Evolutionary conservation across 306 rosid genomes (phyloP).

Genomic region (Vigna nakashimae): DNA sequence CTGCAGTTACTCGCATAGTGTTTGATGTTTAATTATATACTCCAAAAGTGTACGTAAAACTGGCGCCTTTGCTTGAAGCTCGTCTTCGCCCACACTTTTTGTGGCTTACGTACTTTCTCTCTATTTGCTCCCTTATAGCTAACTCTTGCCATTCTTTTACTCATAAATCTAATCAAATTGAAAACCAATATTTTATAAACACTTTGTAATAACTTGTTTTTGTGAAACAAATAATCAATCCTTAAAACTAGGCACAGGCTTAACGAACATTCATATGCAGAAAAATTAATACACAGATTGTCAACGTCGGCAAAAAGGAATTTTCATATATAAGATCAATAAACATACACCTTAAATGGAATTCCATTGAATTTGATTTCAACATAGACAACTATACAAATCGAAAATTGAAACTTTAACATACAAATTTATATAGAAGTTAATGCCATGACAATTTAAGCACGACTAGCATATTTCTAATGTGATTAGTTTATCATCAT

Average conservation of each 20-base stretch:
- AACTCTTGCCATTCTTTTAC: constrained; percentile 27
- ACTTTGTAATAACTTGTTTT: constrained; percentile 17
- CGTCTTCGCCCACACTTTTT: constrained; percentile 82
- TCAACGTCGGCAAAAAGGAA: neutral
- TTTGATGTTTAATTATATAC: constrained; percentile 86
- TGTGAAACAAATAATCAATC: constrained; percentile 18
- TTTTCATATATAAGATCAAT: constrained; percentile 13
- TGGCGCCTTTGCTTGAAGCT: constrained; percentile 90
- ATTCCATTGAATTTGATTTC: constrained; percentile 15
- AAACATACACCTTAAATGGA: neutral
- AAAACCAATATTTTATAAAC: constrained; percentile 34
- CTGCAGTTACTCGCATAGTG: constrained; percentile 88
- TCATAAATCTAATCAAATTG: constrained; percentile 28
- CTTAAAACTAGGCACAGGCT: constrained; percentile 35
- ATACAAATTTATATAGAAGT: constrained; percentile 21
- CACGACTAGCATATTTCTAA: neutral
- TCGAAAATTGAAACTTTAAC: constrained; percentile 9
- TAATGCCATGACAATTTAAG: constrained; percentile 23
- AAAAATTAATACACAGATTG: neutral
- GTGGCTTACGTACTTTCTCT: constrained; percentile 81
- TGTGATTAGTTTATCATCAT: constrained; percentile 8
- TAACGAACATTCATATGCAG: constrained; percentile 5
- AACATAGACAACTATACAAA: constrained; percentile 9
- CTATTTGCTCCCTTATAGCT: constrained; percentile 63
- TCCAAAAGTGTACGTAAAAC: constrained; percentile 84